Base-by-base conservation (phyloP, 371 early-diverging fungal genomes). In the Mucor velutinosus region DNA sequence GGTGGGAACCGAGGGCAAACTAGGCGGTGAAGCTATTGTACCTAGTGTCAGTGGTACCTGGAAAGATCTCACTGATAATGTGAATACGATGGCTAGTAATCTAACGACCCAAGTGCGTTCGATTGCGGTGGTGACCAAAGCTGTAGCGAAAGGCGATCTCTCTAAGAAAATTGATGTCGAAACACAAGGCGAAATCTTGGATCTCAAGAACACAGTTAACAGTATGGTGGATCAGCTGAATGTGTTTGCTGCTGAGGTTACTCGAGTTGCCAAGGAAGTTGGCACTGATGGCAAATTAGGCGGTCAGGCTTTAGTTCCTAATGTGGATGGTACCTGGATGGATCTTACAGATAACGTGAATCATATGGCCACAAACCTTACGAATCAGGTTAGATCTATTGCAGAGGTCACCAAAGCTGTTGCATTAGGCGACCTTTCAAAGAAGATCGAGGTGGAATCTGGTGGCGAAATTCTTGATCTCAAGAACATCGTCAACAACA, bases 291-390 rank as follows among this genome's bases (percentile, higher is more conserved):
- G n/a, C n/a, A n/a, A n/a, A n/a, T n/a, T n/a, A n/a, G n/a, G n/a
- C n/a, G n/a, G n/a, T n/a, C n/a, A n/a, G n/a, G n/a, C n/a, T n/a
- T n/a, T n/a, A n/a, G n/a, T n/a, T n/a, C n/a, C n/a, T n/a, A n/a
- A n/a, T n/a, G n/a, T n/a, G n/a, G n/a, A n/a, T n/a, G n/a, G n/a
- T n/a, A n/a, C n/a, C n/a, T n/a, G n/a, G n/a, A n/a, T n/a, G 35
- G 35, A 75, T 19, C 65, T 86, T 23, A 86, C 87, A 0, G 82
- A 86, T 55, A 88, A 83, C 39, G 88, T 88, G 14, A 88, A 88
- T 67, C 76, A 73, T 12, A 88, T 88, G 88, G 88, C 85, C 0
- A 57, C 71, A 19, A 88, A 88, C 62, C 55, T 86, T n/a, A 88
- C 89, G 0, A 75, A 72, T 14, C 89, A 88, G 60, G 83, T 79